Evolutionary conservation across 1,139 yeast genomes (phyloP).

Genomic region (Neolecta irregularis): DNA sequence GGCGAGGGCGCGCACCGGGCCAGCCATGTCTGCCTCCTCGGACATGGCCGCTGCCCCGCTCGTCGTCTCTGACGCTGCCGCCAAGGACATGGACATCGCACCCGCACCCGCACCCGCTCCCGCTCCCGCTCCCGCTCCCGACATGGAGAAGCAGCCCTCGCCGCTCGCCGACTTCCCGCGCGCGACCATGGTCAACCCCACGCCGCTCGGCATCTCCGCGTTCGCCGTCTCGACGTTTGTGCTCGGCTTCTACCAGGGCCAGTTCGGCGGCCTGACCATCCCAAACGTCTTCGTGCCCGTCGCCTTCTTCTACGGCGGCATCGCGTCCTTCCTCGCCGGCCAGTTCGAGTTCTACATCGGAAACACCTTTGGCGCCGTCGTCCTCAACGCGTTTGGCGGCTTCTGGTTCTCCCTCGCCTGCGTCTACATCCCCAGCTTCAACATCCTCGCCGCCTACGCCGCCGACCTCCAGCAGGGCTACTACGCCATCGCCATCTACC

Average conservation of each 20-base stretch:
- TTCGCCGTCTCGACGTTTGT: constrained; percentile 80
- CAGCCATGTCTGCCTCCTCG: too few relatives aligned
- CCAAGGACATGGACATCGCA: too few relatives aligned
- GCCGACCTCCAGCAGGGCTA: constrained; percentile 26
- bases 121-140: constrained; percentile 24
- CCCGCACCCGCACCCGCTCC: too few relatives aligned
- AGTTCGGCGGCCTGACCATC: constrained; percentile 42
- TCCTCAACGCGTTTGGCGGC: constrained; percentile 67
- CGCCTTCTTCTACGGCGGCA: constrained; percentile 79
- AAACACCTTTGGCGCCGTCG: constrained; percentile 84
- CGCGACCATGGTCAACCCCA: constrained; percentile 74
- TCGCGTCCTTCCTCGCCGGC: constrained; percentile 57
- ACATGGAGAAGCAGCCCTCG: constrained; percentile 37
- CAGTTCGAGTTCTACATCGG: constrained; percentile 57
- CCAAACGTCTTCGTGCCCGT: constrained; percentile 51
- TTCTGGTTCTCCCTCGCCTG: constrained; percentile 78
- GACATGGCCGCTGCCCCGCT: too few relatives aligned
- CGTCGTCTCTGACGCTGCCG: too few relatives aligned
- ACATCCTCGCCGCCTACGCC: constrained; percentile 45
- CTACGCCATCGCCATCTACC: constrained; percentile 56
- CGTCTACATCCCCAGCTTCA: constrained; percentile 55
- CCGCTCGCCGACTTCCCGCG: constrained; percentile 48
- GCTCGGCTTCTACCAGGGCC: constrained; percentile 46
- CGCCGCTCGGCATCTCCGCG: constrained; percentile 71
- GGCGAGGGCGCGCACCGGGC: too few relatives aligned